Conservation (phyloP, 2,329 filamentous ascomycete species). For the Ophiocordyceps camponoti-saundersi region DNA sequence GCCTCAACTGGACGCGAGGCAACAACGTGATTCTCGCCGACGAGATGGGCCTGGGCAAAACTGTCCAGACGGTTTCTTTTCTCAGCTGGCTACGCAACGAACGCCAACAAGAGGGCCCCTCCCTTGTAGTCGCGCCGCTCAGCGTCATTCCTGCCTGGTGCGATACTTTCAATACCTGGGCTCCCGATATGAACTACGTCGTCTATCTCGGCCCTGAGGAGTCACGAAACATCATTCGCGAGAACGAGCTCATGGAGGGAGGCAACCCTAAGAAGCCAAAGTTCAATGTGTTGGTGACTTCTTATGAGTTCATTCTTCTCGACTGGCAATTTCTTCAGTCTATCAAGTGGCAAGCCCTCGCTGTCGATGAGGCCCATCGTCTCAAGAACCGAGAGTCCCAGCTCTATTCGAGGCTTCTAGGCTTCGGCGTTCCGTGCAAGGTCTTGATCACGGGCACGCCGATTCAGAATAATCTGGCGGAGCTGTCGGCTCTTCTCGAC, state of each 20-base stretch:
- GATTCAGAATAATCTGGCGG: slow-evolving; percentile 90
- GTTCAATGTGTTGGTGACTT: slow-evolving; percentile 95
- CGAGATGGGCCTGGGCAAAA: slow-evolving; percentile 97
- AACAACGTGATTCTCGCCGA: slow-evolving; percentile 97
- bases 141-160: slow-evolving; percentile 98
- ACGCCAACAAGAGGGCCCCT: slow-evolving; percentile 79
- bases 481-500: slow-evolving; percentile 82
- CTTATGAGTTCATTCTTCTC: slow-evolving; percentile 86
- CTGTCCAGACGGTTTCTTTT: slow-evolving; percentile 91
- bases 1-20: slow-evolving; percentile 84
- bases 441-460: slow-evolving; percentile 93
- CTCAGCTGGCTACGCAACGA: slow-evolving; percentile 93
- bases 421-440: slow-evolving; percentile 76
- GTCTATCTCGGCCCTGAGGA: slow-evolving; percentile 86
- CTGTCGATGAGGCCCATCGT: slow-evolving; percentile 91
- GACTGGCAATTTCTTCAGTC: slow-evolving; percentile 72
- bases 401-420: slow-evolving; percentile 68
- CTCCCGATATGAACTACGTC: slow-evolving; percentile 90
- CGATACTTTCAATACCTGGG: slow-evolving; percentile 93
- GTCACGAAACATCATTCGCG: slow-evolving; percentile 71
- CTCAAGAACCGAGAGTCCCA: slow-evolving; percentile 94
- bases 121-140: slow-evolving; percentile 89
- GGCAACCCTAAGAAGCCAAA: slow-evolving; percentile 78
- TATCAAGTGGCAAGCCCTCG: slow-evolving; percentile 95
- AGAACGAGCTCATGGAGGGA: slow-evolving; percentile 77